Base-by-base conservation (phyloP, 2,329 filamentous ascomycete genomes). In the Falciphora oryzae region DNA sequence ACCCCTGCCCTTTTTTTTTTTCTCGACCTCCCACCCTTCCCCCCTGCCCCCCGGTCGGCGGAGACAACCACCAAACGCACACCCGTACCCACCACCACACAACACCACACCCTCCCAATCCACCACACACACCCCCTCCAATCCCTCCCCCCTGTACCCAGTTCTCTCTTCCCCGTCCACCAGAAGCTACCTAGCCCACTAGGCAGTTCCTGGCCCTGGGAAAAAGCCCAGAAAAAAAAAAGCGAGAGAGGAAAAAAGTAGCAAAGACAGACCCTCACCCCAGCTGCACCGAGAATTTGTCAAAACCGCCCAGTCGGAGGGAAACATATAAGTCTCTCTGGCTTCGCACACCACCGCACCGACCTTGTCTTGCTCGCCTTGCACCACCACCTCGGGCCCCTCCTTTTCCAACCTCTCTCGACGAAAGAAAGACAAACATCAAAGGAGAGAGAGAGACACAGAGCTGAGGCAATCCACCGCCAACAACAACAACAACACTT, bases 121-220 rank as follows among this genome's bases (percentile, higher is more conserved):
- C 38, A 22, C 7, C 38, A 22, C 38, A 50, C 38, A 22, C 38
- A 32, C 32, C 32, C 32, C 32, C 11, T 32, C 11, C 71, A 66
- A 70, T 69, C 67, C 69, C 69, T 66, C 66, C 67, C 69, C 67
- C 66, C 63, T 62, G 67, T 35, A 35, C 32, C 32, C 32, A 35
- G 58, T 64, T 63, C 65, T 62, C 67, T 61, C 63, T 61, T 58
- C 35, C 57, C 56, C 66, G 61, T 63, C 65, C 32, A 67, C 63
- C 65, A 69, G 68, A 68, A 70, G 60, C 60, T 35, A 31, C 38
- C 29, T 44, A 38, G 44, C 60, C 44, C 32, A 22, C 53, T 63
- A 56, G 38, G 44, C 61, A 57, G 50, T 57, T 57, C 61, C 61
- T 57, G 61, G 44, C 31, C 38, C 38, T 50, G 3, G 38, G 32